A percentile compares a stretch with the other conserved stretches of the same genome.
phyloP scores from a whole-genome alignment of 371 early-diverging fungal species.

The Cokeromyces recurvatus region DNA sequence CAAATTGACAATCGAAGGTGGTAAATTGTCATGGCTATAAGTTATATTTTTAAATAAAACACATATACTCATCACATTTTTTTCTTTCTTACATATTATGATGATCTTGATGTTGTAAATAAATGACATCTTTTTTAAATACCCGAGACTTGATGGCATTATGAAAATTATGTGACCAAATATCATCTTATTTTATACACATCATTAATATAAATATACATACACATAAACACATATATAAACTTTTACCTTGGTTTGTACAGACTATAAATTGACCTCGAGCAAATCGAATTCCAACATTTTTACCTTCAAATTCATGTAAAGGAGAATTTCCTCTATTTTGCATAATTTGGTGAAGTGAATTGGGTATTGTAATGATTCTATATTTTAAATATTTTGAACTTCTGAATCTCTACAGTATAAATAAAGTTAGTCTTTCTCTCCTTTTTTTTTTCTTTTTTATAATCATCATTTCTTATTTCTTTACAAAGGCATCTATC shows the following conservation, averaged over 20 bases:
- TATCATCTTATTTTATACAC: slow-evolving; percentile 22
- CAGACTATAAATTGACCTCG: slow-evolving; percentile 41
- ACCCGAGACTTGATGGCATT: slow-evolving; percentile 37
- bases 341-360: slow-evolving; percentile 27
- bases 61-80: no score
- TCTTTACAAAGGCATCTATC: slow-evolving; percentile 34
- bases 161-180: slow-evolving; percentile 43
- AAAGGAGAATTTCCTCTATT: slow-evolving; percentile 15
- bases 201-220: not conserved
- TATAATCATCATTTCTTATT: no score
- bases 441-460: no score
- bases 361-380: slow-evolving; percentile 37
- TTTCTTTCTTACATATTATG: slow-evolving; percentile 22
- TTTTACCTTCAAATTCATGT: slow-evolving; percentile 43
- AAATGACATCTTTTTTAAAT: slow-evolving; percentile 33
- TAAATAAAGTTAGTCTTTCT: no score
- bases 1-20: slow-evolving; percentile 28
- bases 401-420: slow-evolving; percentile 30
- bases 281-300: slow-evolving; percentile 43
- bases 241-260: slow-evolving; percentile 36
- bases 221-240: not conserved
- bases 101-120: slow-evolving; percentile 36
- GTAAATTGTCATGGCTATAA: slow-evolving; percentile 24
- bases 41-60: no score
- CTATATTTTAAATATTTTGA: slow-evolving; percentile 37